A percentile compares a stretch with the other conserved stretches of the same genome.
Evolutionary conservation across 176 grass and related monocot genomes (phyloP).

Genomic region (Bonia amplexicaulis): DNA sequence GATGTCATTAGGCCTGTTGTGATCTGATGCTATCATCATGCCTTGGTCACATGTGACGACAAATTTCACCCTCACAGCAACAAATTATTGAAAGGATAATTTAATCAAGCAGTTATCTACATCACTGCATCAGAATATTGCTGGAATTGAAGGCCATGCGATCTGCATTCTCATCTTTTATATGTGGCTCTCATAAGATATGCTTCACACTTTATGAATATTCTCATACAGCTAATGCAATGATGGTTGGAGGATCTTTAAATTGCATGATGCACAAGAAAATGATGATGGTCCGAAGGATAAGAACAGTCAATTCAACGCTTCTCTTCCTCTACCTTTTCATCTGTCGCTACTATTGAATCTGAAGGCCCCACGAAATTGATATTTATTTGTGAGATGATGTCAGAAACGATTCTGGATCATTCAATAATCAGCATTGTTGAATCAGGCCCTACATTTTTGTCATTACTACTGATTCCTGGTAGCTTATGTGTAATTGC

Average conservation of each 20-base stretch:
- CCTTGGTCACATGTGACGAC: slow-evolving; percentile 18
- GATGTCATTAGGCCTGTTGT: slow-evolving; percentile 37
- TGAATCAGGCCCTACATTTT: not conserved
- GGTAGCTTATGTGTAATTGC: not conserved
- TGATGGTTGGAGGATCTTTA: slow-evolving; percentile 33
- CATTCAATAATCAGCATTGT: not conserved
- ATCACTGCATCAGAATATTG: slow-evolving; percentile 25
- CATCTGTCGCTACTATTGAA: slow-evolving; percentile 30
- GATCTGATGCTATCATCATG: slow-evolving; percentile 23
- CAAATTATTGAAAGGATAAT: not conserved
- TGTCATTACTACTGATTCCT: not conserved
- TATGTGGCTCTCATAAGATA: slow-evolving; percentile 26
- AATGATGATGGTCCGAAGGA: slow-evolving; percentile 3
- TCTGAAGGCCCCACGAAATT: not conserved
- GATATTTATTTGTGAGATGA: slow-evolving; percentile 9
- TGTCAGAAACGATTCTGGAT: slow-evolving; percentile 47
- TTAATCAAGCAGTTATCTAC: slow-evolving; percentile 12
- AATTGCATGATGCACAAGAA: slow-evolving; percentile 11
- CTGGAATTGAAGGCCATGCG: slow-evolving; percentile 14
- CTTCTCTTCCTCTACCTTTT: slow-evolving; percentile 9
- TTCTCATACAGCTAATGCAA: slow-evolving; percentile 29
- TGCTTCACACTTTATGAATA: slow-evolving; percentile 36
- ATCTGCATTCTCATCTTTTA: slow-evolving; percentile 39
- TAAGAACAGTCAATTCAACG: slow-evolving; percentile 19
- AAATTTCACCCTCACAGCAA: slow-evolving; percentile 12